These are phyloP conservation scores for Uromyces viciae-fabae DNA, from an alignment of 1,284 basidiomycete genomes.

Conservation along the genomic window DNA sequence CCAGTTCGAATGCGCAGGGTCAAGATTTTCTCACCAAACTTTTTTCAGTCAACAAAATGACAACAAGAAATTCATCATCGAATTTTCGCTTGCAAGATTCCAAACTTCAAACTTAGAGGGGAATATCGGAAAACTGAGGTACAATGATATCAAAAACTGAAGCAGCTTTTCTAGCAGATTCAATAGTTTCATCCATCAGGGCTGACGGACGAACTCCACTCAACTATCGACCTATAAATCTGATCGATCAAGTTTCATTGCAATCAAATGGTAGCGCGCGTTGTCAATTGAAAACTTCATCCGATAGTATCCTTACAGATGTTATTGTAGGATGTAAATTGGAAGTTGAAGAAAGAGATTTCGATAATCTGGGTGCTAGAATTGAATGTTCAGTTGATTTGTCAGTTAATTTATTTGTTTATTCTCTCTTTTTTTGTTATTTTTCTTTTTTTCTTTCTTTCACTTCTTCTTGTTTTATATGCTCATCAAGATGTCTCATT, in stretches of 20 bases:
- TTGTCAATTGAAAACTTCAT: conserved; percentile 34
- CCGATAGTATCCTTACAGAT: conserved; percentile 40
- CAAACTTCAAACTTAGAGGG: neutral
- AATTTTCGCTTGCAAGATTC: too few relatives aligned
- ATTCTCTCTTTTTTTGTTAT: neutral
- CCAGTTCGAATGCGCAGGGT: too few relatives aligned
- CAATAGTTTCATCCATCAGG: conserved; percentile 11
- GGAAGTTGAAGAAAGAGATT: conserved; percentile 39
- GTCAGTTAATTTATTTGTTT: conserved; percentile 27
- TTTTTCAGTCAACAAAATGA: too few relatives aligned
- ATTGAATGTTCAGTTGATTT: conserved; percentile 43
- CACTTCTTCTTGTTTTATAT: neutral
- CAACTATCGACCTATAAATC: conserved; percentile 34
- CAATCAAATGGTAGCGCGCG: conserved; percentile 41
- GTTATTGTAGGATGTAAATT: conserved; percentile 42
- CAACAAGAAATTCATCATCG: too few relatives aligned
- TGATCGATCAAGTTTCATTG: conserved; percentile 29
- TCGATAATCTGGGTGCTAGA: conserved; percentile 18
- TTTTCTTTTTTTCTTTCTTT: neutral
- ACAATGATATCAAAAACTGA: conserved; percentile 33
- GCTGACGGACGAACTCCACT: conserved; percentile 32
- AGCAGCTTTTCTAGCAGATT: conserved; percentile 14
- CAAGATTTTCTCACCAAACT: too few relatives aligned
- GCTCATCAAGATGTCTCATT: too few relatives aligned
- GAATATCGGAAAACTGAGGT: too few relatives aligned